phyloP scores from a whole-genome alignment of 116 monocot genomes.

The Zostera marina region DNA sequence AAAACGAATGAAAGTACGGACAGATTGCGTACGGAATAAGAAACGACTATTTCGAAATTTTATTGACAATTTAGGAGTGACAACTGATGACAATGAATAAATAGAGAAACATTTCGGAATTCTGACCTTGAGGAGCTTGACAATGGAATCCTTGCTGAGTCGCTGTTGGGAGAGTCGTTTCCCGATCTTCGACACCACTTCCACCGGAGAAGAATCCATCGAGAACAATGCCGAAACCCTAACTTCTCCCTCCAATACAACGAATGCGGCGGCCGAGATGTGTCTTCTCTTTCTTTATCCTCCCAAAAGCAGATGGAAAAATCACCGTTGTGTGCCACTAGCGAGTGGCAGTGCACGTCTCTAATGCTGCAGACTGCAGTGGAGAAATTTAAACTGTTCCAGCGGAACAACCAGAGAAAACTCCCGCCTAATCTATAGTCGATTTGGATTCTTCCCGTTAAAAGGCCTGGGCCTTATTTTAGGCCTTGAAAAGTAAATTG shows the following conservation, averaged over 20 bases:
- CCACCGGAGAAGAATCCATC: conserved; percentile 16
- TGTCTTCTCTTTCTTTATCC: not conserved
- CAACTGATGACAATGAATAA: too few species aligned
- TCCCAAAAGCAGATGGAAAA: too few species aligned
- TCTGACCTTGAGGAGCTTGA: conserved; percentile 71
- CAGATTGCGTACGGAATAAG: not conserved
- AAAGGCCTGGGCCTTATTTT: too few species aligned
- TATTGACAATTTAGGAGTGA: not conserved
- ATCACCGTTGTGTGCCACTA: not conserved
- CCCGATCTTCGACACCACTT: conserved; percentile 26
- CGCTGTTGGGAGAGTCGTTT: conserved; percentile 34
- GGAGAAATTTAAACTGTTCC: not conserved
- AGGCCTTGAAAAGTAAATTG: too few species aligned
- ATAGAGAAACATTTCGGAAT: not conserved
- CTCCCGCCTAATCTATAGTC: not conserved
- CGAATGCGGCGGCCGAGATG: not conserved
- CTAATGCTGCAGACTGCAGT: not conserved
- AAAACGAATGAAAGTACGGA: not conserved
- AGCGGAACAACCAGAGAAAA: not conserved
- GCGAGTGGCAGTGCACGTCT: not conserved
- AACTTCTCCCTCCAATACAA: not conserved
- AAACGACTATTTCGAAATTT: not conserved
- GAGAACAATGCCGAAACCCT: not conserved
- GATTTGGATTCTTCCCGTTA: not conserved
- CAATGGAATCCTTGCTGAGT: conserved; percentile 47